Evolutionary conservation across 2,329 filamentous ascomycete genomes (phyloP).

Genomic region (Cercospora citrullina): DNA sequence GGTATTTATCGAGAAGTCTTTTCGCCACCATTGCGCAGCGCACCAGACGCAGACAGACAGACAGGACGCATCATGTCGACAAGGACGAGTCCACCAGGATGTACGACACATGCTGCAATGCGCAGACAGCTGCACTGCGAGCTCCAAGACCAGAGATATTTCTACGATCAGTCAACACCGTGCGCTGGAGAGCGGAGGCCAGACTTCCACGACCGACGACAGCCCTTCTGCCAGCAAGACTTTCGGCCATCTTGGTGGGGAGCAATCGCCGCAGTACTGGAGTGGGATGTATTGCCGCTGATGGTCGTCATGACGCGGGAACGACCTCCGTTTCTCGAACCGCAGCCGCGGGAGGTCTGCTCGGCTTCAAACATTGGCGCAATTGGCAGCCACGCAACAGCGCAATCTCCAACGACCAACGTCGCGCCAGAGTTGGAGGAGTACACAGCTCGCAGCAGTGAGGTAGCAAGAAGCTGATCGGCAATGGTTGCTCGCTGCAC

Average conservation of each 20-base stretch:
- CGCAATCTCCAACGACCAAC: neutral
- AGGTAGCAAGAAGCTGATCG: neutral
- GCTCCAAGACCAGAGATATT: neutral
- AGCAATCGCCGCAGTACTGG: slow-evolving; percentile 1
- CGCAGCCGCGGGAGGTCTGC: neutral
- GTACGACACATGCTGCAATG: neutral
- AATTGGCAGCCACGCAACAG: neutral
- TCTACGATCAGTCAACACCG: neutral
- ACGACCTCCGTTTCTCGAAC: neutral
- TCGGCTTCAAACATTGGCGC: neutral
- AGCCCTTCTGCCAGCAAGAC: slow-evolving; percentile 1
- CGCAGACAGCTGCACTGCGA: neutral
- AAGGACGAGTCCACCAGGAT: neutral
- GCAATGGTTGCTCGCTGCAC: neutral
- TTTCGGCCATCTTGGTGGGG: slow-evolving; percentile 10
- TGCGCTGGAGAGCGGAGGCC: neutral
- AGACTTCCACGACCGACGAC: neutral
- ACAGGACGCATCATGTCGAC: neutral
- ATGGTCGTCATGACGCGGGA: neutral
- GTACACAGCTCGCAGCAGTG: neutral
- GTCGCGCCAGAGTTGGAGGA: neutral
- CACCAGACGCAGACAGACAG: neutral
- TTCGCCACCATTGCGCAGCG: neutral
- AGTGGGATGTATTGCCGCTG: slow-evolving; percentile 4
- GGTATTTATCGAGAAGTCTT: neutral